These are phyloP conservation scores for Rhytidhysteron rufulum DNA, from an alignment of 2,329 filamentous ascomycete genomes.

Conservation along the genomic window DNA sequence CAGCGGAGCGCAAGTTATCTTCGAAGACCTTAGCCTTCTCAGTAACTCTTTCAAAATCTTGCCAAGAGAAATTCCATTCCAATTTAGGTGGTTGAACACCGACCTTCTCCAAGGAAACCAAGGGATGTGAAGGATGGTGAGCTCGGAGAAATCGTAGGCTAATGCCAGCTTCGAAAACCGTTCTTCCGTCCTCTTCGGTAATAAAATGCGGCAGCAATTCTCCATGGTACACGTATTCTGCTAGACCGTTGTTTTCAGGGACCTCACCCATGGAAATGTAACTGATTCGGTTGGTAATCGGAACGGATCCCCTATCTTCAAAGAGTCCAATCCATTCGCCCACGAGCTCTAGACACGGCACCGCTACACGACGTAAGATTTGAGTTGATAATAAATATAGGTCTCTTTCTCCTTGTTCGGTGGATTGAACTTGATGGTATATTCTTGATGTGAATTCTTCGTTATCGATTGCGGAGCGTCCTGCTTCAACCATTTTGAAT, in stretches of 20 bases:
- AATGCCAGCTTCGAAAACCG: constrained; percentile 75
- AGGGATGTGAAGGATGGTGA: constrained; percentile 67
- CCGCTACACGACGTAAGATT: constrained; percentile 59
- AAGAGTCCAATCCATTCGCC: constrained; percentile 71
- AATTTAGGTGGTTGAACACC: constrained; percentile 54
- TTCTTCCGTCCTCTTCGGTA: constrained; percentile 62
- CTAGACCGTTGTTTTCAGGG: constrained; percentile 17
- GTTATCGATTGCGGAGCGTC: constrained; percentile 41
- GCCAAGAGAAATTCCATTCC: constrained; percentile 70
- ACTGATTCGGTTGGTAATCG: constrained; percentile 22
- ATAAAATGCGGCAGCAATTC: constrained; percentile 70
- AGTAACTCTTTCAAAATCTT: constrained; percentile 63
- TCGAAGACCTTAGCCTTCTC: constrained; percentile 54
- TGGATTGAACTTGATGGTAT: constrained; percentile 37
- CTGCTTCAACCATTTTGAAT: constrained; percentile 43
- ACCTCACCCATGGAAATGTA: constrained; percentile 28
- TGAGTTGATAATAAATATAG: constrained; percentile 64
- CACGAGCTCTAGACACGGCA: constrained; percentile 64
- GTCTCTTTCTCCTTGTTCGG: constrained; percentile 61
- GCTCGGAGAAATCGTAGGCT: constrained; percentile 69
- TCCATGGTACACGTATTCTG: constrained; percentile 61
- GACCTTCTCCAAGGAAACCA: constrained; percentile 54
- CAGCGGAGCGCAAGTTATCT: constrained; percentile 30
- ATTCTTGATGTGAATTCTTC: constrained; percentile 36
- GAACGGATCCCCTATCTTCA: constrained; percentile 34